phyloP scores from a whole-genome alignment of 176 grass and related monocot species.

The Ampelocalamus luodianensis region DNA sequence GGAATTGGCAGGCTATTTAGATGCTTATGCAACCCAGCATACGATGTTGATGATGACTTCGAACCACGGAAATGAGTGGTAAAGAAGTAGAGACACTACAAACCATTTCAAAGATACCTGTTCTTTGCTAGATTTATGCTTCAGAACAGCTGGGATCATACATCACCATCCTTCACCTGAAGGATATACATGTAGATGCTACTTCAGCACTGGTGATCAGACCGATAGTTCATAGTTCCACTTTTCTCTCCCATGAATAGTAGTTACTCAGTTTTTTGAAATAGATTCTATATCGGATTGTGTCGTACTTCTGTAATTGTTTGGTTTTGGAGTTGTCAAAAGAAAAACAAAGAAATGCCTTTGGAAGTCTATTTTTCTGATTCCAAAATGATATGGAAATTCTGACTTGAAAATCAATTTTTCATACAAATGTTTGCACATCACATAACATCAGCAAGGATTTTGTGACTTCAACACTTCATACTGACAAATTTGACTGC shows the following conservation, averaged over 20 bases:
- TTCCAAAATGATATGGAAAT: slow-evolving; percentile 21
- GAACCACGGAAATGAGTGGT: slow-evolving; percentile 59
- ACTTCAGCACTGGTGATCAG: slow-evolving; percentile 33
- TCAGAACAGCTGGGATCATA: slow-evolving; percentile 34
- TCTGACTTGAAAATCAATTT: slow-evolving; percentile 28
- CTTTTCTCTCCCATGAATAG: slow-evolving; percentile 18
- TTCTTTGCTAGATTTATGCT: slow-evolving; percentile 44
- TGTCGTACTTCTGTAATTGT: slow-evolving; percentile 46
- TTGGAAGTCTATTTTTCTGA: slow-evolving; percentile 34
- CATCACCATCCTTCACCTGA: slow-evolving; percentile 12
- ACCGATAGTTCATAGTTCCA: slow-evolving; percentile 4
- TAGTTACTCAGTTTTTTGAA: slow-evolving; percentile 3
- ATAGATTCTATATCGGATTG: slow-evolving; percentile 27
- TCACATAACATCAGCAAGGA: not conserved
- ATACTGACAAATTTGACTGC: not conserved
- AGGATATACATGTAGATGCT: slow-evolving; percentile 48
- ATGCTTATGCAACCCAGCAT: slow-evolving; percentile 96
- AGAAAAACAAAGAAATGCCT: not conserved
- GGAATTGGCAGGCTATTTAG: slow-evolving; percentile 95
- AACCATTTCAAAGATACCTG: not conserved
- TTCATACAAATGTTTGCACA: not conserved
- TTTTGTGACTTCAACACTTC: slow-evolving; percentile 6
- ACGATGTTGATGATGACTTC: slow-evolving; percentile 95
- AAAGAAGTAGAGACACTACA: not conserved
- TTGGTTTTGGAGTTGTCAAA: slow-evolving; percentile 33